phyloP scores from a whole-genome alignment of 1,284 basidiomycete species.

The Cutaneotrichosporon cutaneum region DNA sequence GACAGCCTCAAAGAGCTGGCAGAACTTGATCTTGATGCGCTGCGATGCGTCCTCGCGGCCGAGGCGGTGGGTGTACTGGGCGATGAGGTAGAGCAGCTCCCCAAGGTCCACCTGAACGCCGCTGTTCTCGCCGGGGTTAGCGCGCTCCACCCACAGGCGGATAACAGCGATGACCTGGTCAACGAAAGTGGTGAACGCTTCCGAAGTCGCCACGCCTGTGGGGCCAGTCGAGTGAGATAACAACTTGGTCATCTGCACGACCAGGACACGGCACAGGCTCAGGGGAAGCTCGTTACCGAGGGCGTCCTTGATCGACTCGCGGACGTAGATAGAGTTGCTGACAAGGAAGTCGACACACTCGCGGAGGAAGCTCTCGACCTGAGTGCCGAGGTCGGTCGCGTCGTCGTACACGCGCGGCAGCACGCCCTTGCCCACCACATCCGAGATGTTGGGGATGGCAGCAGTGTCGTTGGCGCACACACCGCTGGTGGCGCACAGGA shows the following conservation, averaged over 20 bases:
- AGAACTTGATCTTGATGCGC: slow-evolving; percentile 73
- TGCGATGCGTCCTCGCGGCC: slow-evolving; percentile 58
- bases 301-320: slow-evolving; percentile 75
- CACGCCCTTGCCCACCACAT: slow-evolving; percentile 61
- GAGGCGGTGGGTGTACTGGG: slow-evolving; percentile 66
- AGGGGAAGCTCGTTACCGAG: slow-evolving; percentile 74
- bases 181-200: slow-evolving; percentile 64
- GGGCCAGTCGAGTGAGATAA: slow-evolving; percentile 37
- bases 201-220: slow-evolving; percentile 57
- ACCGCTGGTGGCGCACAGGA: slow-evolving; percentile 72
- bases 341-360: slow-evolving; percentile 70
- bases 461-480: slow-evolving; percentile 57
- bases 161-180: slow-evolving; percentile 72
- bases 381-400: slow-evolving; percentile 59
- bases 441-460: slow-evolving; percentile 51
- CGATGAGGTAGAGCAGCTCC: slow-evolving; percentile 64
- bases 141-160: slow-evolving; percentile 72
- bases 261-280: slow-evolving; percentile 63
- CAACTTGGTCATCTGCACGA: slow-evolving; percentile 68
- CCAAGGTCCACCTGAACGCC: slow-evolving; percentile 68
- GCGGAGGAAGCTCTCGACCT: slow-evolving; percentile 64
- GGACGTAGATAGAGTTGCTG: slow-evolving; percentile 62
- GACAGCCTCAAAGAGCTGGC: slow-evolving; percentile 67
- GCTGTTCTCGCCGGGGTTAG: slow-evolving; percentile 61
- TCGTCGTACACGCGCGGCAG: slow-evolving; percentile 70